phyloP scores from a whole-genome alignment of 257 asterid species.

The Forsythia viridissima region DNA sequence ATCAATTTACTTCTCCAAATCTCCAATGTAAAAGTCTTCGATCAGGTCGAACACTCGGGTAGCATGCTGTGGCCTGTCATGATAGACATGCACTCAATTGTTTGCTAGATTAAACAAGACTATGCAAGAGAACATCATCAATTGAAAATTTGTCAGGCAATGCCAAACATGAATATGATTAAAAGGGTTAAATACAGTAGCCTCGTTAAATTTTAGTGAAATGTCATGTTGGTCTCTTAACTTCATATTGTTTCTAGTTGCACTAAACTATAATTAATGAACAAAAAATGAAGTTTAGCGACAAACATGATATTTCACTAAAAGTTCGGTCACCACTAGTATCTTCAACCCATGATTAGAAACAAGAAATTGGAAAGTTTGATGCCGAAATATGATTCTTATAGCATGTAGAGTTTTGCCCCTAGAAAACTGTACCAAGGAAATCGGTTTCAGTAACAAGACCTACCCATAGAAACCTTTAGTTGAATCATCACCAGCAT shows the following conservation, averaged over 20 bases:
- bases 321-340: neutral
- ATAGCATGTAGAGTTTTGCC: too few species aligned
- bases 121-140: slow-evolving; percentile 1
- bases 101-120: neutral
- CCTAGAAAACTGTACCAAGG: neutral
- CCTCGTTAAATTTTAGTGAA: neutral
- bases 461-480: slow-evolving; percentile 75
- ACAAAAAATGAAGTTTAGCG: neutral
- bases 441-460: neutral
- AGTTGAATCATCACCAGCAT: slow-evolving; percentile 94
- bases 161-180: neutral
- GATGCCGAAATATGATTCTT: neutral
- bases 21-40: slow-evolving; percentile 77
- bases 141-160: slow-evolving; percentile 1
- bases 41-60: slow-evolving; percentile 90
- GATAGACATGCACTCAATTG: slow-evolving; percentile 1
- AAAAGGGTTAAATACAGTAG: neutral
- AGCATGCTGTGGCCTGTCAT: slow-evolving; percentile 90
- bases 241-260: too few species aligned
- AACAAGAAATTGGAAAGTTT: neutral
- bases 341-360: neutral
- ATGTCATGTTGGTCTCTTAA: too few species aligned
- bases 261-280: neutral
- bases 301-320: neutral
- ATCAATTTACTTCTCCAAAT: slow-evolving; percentile 41